Evolutionary conservation across 441 rosid genomes (phyloP), one percentile per base, ranked within the genome.

Genomic region (Bruguiera hainesii): DNA sequence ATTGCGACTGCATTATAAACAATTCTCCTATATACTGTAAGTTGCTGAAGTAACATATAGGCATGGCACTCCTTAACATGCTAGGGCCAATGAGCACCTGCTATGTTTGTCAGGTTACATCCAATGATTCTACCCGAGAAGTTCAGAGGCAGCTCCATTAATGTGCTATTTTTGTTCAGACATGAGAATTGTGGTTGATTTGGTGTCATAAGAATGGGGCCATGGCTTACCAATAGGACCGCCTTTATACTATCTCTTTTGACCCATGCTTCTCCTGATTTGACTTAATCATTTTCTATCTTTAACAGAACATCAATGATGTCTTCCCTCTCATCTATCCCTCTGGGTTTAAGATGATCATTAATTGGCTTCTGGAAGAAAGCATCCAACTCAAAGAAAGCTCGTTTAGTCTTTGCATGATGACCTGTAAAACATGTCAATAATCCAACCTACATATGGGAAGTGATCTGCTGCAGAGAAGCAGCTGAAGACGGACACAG

Each of bases 361-460:
- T 84, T 66, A 3, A 87, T 82, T 13, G 76, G 78, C 58, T 67
- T 51, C 57, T 79, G 61, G 23, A 72, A 78, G 63, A 87, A 71
- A 26, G 19, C 35, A 29, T 84, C 85, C 6, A 83, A 39, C 42
- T 79, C 73, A 26, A 5, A 72, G 62, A 84, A 72, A 23, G 64
- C 61, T 18, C 18, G 71, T 23, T 81, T 79, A 8, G 75, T 46
- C 75, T 64, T 79, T 53, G 69, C 57, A 66, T 78, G 84, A 23
- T 79, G 72, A 70, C 79, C 76, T 26, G 62, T 39, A 23, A n/a
- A 82, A 20, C 65, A 63, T 29, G 65, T 87, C 87, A 1, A 83
- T 50, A 28, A 88, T 61, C 86, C 86, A 70, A 39, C 88, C 90
- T 0, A 78, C 20, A 33, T 71, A 75, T 0, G 86, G 89, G 46